Base-by-base conservation (phyloP, 2,329 filamentous ascomycete genomes). In the Pestalotiopsis sp. region DNA sequence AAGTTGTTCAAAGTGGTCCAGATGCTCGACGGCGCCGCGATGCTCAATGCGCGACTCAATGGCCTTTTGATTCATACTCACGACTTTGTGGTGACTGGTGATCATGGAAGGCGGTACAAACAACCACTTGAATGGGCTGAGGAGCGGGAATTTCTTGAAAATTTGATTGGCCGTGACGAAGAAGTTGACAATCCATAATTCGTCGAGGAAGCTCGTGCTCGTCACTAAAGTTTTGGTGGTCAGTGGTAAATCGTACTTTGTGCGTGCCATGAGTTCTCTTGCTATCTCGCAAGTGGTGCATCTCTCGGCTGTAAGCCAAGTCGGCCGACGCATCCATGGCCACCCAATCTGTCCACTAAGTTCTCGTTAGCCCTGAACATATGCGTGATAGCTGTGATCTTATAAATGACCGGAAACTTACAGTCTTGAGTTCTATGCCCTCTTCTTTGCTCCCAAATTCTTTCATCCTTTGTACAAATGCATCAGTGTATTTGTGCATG, bases 1-100 rank as follows among this genome's bases (percentile, higher is more conserved):
- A 1, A 76, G 58, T 36, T 73, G 70, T n/a, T 76, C 74, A 31
- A 75, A 68, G 39, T 75, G 73, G 70, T 77, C 75, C 4, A 70
- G 38, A 57, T 75, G 72, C 57, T 72, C 60, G 3, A 68, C 69
- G 20, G 71, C 67, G 13, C 72, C 73, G 4, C 72, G 71, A 11
- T 68, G 70, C 20, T 72, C 68, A 31, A 76, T 72, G 7, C 74
- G 73, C 23, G 45, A 23, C n/a, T n/a, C 25, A 71, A 45, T 57
- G 5, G 71, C 71, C 17, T 73, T 39, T 1, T n/a, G 12, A 62
- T 73, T 75, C 58, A 67, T 49, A 9, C 36, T 57, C 4, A 73
- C 52, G 2, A 73, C 59, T 27, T 59, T 59, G 0, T 23, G 14
- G 25, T 27, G 27, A 11, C 57, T 59, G 11, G 25, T 13, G 17